Evolutionary conservation across 106 monocot species (phyloP).

Genomic region (Apostasia ramifera): DNA sequence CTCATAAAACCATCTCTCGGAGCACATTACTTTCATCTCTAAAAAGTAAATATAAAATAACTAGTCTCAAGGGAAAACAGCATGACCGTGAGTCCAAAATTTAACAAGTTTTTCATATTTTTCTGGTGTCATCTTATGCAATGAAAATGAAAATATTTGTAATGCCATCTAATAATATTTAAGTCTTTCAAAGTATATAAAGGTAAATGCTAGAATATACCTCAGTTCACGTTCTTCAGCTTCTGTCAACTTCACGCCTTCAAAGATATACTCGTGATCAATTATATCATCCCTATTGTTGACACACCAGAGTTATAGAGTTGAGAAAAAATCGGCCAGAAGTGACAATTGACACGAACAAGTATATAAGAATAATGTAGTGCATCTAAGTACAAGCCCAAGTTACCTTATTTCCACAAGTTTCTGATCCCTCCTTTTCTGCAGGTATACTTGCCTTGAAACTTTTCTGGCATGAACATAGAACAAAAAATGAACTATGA

Average conservation of each 20-base stretch:
- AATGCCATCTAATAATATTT: background rate
- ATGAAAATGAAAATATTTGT: background rate
- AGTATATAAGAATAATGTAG: background rate
- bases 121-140: background rate
- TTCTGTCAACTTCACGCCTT: constrained; percentile 66
- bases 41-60: too few species aligned
- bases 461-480: constrained; percentile 41
- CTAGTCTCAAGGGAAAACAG: too few species aligned
- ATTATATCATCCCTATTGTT: constrained; percentile 71
- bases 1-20: too few species aligned
- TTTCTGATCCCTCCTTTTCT: constrained; percentile 86
- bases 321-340: background rate
- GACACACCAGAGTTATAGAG: background rate
- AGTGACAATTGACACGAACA: background rate
- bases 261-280: constrained; percentile 81
- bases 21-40: too few species aligned
- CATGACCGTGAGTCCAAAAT: too few species aligned
- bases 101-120: too few species aligned
- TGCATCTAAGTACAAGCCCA: background rate
- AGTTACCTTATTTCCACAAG: constrained; percentile 67
- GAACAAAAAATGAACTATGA: background rate
- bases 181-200: background rate
- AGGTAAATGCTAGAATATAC: constrained; percentile 22
- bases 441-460: constrained; percentile 84
- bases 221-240: constrained; percentile 64